Base-by-base conservation (phyloP, 2,329 filamentous ascomycete species). In the Dactylellina haptotyla region DNA sequence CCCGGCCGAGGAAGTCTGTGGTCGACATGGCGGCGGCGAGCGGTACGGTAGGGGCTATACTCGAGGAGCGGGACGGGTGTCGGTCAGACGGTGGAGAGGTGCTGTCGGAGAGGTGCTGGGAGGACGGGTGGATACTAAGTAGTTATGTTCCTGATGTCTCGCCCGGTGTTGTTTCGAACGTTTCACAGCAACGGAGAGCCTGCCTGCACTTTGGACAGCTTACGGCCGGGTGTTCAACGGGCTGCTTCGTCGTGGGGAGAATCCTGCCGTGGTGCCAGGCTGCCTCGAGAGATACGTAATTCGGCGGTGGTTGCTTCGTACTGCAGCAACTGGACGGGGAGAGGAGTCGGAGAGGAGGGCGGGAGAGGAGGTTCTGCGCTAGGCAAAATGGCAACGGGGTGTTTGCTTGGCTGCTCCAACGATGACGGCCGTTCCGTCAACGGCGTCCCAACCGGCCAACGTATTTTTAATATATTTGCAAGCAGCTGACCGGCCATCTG, bases 1-100 rank as follows among this genome's bases (percentile, higher is more conserved):
- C 95, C 79, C 94, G 92, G 32, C 93, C 93, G 79, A 97, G 88
- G 81, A 98, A 99, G 84, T 99, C 95, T 82, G 92, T 96, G 81
- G 93, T 93, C 78, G 93, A 96, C 93, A 97, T 97, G 79, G 79
- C 84, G 83, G 79, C 71, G 32, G 70, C 34, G 53, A 18, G n/a
- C 18, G 3, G 37, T 12, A 41, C 12, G 37, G 18, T 48, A 28
- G 5, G 6, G n/a, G 50, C 41, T 63, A 34, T 34, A 34, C 34
- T 30, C 32, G 16, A 39, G 45, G 45, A n/a, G 61, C 39, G 10
- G 39, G 23, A 39, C 16, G 18, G 37, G n/a, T 61, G 23, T 18
- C 46, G 25, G 32, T 10, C 59, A 20, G 37, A 18, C 59, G 54
- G 51, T 30, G 66, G 54, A 59, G 61, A 28, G 56, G 39, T 61